Percentiles rank a stretch among this genome's conserved stretches.
Conservation (phyloP, 176 grass and related monocot species). For the Thinopyrum elongatum region DNA sequence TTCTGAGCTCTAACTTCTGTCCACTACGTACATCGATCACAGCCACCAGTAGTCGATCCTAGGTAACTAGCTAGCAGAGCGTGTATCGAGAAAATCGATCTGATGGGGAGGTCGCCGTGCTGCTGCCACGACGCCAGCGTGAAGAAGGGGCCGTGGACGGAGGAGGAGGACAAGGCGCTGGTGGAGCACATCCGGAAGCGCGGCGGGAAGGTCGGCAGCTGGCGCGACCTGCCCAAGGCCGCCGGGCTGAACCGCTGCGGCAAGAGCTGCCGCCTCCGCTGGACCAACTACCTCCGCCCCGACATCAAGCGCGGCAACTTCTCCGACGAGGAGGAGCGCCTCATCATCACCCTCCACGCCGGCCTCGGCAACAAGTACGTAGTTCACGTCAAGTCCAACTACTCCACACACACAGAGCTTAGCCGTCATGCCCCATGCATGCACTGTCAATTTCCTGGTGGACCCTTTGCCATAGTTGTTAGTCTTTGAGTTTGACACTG, state of each 20-base stretch:
- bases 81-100: background rate
- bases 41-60: background rate
- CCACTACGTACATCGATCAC: no score
- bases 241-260: conserved; percentile 74
- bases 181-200: conserved; percentile 48
- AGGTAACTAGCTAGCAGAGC: background rate
- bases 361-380: conserved; percentile 70
- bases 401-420: background rate
- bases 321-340: conserved; percentile 60
- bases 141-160: conserved; percentile 68
- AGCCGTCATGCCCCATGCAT: background rate
- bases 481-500: background rate
- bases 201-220: conserved; percentile 46
- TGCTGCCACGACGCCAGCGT: conserved; percentile 50
- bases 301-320: conserved; percentile 85
- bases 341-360: conserved; percentile 69
- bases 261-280: conserved; percentile 92
- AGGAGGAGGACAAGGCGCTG: conserved; percentile 62
- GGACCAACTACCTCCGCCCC: conserved; percentile 91
- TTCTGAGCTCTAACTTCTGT: no score
- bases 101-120: conserved; percentile 67
- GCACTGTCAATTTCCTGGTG: background rate
- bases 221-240: conserved; percentile 55
- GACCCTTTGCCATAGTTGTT: conserved; percentile 6
- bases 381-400: background rate